phyloP scores from a whole-genome alignment of 2,329 filamentous ascomycete species.

The Aspergillus sp. region DNA sequence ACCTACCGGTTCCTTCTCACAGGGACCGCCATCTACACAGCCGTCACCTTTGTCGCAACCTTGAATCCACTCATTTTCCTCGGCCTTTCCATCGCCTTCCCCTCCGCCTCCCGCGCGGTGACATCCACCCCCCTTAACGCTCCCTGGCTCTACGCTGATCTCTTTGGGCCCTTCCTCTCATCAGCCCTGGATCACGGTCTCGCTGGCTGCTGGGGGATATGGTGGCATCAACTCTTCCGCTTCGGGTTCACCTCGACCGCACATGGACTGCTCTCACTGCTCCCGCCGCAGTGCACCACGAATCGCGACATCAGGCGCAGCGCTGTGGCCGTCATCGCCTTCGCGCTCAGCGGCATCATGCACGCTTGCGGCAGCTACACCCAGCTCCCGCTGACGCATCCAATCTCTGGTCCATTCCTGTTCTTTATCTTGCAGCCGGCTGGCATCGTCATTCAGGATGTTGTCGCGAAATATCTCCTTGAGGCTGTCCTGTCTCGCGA shows the following conservation, averaged over 20 bases:
- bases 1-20: constrained; percentile 58
- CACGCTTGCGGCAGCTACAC: constrained; percentile 71
- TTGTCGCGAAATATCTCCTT: constrained; percentile 32
- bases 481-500: not conserved
- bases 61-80: constrained; percentile 61
- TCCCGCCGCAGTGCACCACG: constrained; percentile 18
- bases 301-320: constrained; percentile 18
- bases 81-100: constrained; percentile 50
- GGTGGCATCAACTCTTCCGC: constrained; percentile 91
- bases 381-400: constrained; percentile 59
- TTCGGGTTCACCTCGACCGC: constrained; percentile 48
- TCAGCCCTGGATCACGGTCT: constrained; percentile 62
- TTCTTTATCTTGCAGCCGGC: constrained; percentile 74
- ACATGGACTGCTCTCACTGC: constrained; percentile 38
- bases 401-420: constrained; percentile 51
- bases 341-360: constrained; percentile 45
- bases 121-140: constrained; percentile 60
- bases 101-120: constrained; percentile 55
- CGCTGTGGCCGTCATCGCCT: constrained; percentile 28
- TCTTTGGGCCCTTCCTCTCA: constrained; percentile 51
- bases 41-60: constrained; percentile 61
- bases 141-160: constrained; percentile 61
- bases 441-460: constrained; percentile 62
- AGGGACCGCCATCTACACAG: constrained; percentile 56
- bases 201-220: constrained; percentile 76